Evolutionary conservation across 108 stramenopile genomes (phyloP).

Genomic region (Chaetoceros tenuissimus): DNA sequence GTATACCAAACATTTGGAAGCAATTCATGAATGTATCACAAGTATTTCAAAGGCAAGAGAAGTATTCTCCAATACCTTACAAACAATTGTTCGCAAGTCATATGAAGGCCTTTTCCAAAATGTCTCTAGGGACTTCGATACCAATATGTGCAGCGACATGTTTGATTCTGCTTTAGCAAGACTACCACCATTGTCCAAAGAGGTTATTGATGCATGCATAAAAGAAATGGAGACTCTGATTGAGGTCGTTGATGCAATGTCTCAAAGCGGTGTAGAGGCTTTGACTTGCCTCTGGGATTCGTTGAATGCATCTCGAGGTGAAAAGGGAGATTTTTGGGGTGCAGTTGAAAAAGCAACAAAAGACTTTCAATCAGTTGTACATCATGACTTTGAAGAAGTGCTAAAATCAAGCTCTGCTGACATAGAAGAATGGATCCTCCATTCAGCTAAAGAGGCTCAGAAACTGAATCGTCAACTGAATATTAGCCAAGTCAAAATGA

Average conservation of each 20-base stretch:
- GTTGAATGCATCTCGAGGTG: slow-evolving; percentile 34
- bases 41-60: slow-evolving; percentile 33
- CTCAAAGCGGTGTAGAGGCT: slow-evolving; percentile 78
- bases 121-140: slow-evolving; percentile 62
- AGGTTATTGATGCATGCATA: slow-evolving; percentile 61
- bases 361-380: slow-evolving; percentile 7
- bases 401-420: slow-evolving; percentile 13
- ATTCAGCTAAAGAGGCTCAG: slow-evolving; percentile 24
- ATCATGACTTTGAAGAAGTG: slow-evolving; percentile 29
- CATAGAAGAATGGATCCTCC: slow-evolving; percentile 58
- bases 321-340: slow-evolving; percentile 65
- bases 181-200: slow-evolving; percentile 64
- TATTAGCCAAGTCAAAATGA: slow-evolving; percentile 46
- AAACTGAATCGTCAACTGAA: slow-evolving; percentile 31
- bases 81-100: slow-evolving; percentile 44
- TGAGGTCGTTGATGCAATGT: slow-evolving; percentile 59
- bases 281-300: slow-evolving; percentile 84
- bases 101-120: slow-evolving; percentile 56
- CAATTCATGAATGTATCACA: slow-evolving; percentile 22
- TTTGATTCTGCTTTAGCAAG: slow-evolving; percentile 70
- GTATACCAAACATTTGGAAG: slow-evolving; percentile 39
- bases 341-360: slow-evolving; percentile 25
- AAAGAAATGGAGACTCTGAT: slow-evolving; percentile 66
- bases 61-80: slow-evolving; percentile 32
- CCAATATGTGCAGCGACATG: slow-evolving; percentile 52